Conservation (phyloP, 1,284 basidiomycete genomes). For the Vanrija sp. region DNA sequence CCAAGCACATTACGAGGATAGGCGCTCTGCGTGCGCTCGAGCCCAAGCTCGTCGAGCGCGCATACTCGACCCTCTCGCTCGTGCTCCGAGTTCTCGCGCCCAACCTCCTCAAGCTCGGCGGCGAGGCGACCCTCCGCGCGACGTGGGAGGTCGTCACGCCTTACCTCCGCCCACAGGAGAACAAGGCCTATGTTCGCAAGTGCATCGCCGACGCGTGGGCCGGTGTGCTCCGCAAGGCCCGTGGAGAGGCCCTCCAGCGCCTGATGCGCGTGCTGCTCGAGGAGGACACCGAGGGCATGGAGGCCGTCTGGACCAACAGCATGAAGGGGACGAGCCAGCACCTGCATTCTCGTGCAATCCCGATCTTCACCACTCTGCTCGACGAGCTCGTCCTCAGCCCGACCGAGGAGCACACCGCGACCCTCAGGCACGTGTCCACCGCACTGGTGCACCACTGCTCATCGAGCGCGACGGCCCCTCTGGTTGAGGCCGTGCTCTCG, state of each 20-base stretch:
- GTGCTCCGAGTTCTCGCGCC: constrained; percentile 39
- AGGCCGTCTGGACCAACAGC: constrained; percentile 40
- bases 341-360: constrained; percentile 68
- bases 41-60: constrained; percentile 43
- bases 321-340: constrained; percentile 61
- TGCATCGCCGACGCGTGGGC: constrained; percentile 48
- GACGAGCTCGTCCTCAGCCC: constrained; percentile 25
- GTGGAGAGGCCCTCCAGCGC: constrained; percentile 32
- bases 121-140: constrained; percentile 15
- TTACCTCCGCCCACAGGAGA: constrained; percentile 29
- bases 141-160: constrained; percentile 37
- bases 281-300: constrained; percentile 31
- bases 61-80: constrained; percentile 46
- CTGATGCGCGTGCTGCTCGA: constrained; percentile 34
- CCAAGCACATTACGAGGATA: constrained; percentile 30
- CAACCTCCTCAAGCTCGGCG: constrained; percentile 30
- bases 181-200: constrained; percentile 45
- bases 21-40: constrained; percentile 38
- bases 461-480: constrained; percentile 60
- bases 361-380: constrained; percentile 58
- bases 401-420: constrained; percentile 44
- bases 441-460: constrained; percentile 72
- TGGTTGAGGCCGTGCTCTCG: constrained; percentile 54
- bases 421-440: constrained; percentile 56
- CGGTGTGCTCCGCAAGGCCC: constrained; percentile 40